Evolutionary conservation across 208 protist genomes (phyloP).

Genomic region (Trypanosoma congolense): DNA sequence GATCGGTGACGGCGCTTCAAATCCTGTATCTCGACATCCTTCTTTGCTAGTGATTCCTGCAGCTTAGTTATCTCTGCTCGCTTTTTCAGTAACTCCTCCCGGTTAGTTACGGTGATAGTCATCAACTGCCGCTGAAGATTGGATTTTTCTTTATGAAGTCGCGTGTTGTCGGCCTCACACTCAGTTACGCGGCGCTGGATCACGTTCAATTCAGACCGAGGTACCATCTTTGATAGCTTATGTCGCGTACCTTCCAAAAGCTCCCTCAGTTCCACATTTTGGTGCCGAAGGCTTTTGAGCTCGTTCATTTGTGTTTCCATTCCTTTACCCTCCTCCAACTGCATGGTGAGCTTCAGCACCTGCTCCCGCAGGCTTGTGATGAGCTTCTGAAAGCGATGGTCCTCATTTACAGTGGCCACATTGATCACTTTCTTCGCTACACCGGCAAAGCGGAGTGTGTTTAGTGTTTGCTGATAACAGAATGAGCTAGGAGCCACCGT

Average conservation of each 20-base stretch:
- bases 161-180: slow-evolving; percentile 36
- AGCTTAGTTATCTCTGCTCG: slow-evolving; percentile 41
- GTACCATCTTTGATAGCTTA: slow-evolving; percentile 30
- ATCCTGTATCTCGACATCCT: slow-evolving; percentile 29
- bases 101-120: slow-evolving; percentile 36
- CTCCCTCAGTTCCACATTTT: slow-evolving; percentile 37
- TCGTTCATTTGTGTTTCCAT: slow-evolving; percentile 52
- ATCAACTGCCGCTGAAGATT: slow-evolving; percentile 52
- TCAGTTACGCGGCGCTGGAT: slow-evolving; percentile 38
- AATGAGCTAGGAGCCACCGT: slow-evolving; percentile 74
- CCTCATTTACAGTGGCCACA: slow-evolving; percentile 80
- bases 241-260: slow-evolving; percentile 41
- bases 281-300: slow-evolving; percentile 33
- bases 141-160: slow-evolving; percentile 42
- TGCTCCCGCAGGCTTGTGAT: slow-evolving; percentile 67
- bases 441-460: slow-evolving; percentile 84
- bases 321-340: slow-evolving; percentile 67
- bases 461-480: slow-evolving; percentile 83
- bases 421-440: slow-evolving; percentile 85
- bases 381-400: slow-evolving; percentile 73
- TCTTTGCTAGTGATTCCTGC: slow-evolving; percentile 30
- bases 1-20: slow-evolving; percentile 30
- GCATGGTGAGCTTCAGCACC: slow-evolving; percentile 72
- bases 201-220: slow-evolving; percentile 32
- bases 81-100: slow-evolving; percentile 58